phyloP scores from a whole-genome alignment of 148 eudicot genomes.

The Heliosperma pusillum region DNA sequence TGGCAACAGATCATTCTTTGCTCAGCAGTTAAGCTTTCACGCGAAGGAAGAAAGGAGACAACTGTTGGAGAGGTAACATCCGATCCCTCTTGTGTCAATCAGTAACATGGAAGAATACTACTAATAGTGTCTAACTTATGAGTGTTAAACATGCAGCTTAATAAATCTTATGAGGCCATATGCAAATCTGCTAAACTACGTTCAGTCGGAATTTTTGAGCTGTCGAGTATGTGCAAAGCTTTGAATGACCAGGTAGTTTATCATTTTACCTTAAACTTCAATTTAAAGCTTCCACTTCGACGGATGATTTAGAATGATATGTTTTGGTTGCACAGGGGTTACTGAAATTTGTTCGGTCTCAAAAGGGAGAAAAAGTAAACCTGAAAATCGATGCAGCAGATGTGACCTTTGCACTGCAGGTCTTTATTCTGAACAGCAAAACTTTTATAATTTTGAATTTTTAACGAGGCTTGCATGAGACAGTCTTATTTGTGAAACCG shows the following conservation, averaged over 20 bases:
- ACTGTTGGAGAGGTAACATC: slow-evolving; percentile 72
- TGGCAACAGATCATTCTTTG: slow-evolving; percentile 73
- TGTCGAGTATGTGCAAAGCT: slow-evolving; percentile 86
- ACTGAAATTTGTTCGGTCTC: slow-evolving; percentile 65
- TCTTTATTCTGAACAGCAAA: slow-evolving; percentile 10
- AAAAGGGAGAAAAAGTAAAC: slow-evolving; percentile 61
- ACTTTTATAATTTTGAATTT: neutral
- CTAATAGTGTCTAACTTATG: neutral
- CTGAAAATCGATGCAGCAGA: slow-evolving; percentile 79
- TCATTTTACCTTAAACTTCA: neutral
- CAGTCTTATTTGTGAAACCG: neutral
- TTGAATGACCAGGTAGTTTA: slow-evolving; percentile 77
- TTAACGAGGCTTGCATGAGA: neutral
- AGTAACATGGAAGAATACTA: neutral
- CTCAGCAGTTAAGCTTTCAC: slow-evolving; percentile 83
- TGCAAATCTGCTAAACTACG: slow-evolving; percentile 67
- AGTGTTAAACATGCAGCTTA: slow-evolving; percentile 47
- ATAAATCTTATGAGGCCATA: slow-evolving; percentile 59
- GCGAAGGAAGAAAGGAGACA: slow-evolving; percentile 68
- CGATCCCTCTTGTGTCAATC: neutral
- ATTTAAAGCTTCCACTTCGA: neutral
- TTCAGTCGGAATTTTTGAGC: slow-evolving; percentile 70
- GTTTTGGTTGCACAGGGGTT: slow-evolving; percentile 57
- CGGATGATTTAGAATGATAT: neutral
- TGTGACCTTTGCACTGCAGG: slow-evolving; percentile 87